phyloP scores from a whole-genome alignment of 176 grass and related monocot species.

The Coix lacrymajobi region DNA sequence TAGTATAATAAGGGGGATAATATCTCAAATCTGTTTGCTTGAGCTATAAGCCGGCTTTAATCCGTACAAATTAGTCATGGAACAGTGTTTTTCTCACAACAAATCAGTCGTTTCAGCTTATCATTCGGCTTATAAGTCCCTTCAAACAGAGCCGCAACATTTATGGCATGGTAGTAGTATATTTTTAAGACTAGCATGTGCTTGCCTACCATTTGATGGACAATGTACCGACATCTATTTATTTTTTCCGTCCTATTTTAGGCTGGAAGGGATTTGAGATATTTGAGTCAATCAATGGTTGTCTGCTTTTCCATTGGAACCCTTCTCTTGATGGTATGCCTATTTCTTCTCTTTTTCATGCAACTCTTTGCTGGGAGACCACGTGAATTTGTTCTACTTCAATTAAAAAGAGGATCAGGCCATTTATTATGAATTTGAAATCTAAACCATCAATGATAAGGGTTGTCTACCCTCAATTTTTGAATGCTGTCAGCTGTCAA shows the following conservation, averaged over 20 bases:
- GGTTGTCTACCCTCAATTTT: neutral
- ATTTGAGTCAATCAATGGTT: conserved; percentile 88
- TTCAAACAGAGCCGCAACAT: no score
- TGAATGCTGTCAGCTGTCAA: conserved; percentile 5
- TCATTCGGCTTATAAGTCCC: no score
- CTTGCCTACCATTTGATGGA: neutral
- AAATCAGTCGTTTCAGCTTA: no score
- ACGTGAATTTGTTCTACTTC: neutral
- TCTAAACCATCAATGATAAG: neutral
- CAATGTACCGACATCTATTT: conserved; percentile 7
- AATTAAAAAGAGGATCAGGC: neutral
- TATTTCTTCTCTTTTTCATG: conserved; percentile 7
- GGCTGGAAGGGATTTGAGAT: conserved; percentile 93
- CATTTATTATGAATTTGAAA: neutral
- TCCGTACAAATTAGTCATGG: no score
- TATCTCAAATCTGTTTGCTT: no score
- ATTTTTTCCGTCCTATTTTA: conserved; percentile 28
- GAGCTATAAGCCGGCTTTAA: no score
- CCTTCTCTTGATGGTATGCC: conserved; percentile 63
- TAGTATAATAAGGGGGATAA: neutral
- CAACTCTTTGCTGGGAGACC: neutral
- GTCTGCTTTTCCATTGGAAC: conserved; percentile 63
- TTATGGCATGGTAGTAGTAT: neutral
- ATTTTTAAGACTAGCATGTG: neutral
- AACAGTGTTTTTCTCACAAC: no score